Evolutionary conservation across 108 stramenopile species (phyloP).

Genomic region (Mediolabrus comicus): DNA sequence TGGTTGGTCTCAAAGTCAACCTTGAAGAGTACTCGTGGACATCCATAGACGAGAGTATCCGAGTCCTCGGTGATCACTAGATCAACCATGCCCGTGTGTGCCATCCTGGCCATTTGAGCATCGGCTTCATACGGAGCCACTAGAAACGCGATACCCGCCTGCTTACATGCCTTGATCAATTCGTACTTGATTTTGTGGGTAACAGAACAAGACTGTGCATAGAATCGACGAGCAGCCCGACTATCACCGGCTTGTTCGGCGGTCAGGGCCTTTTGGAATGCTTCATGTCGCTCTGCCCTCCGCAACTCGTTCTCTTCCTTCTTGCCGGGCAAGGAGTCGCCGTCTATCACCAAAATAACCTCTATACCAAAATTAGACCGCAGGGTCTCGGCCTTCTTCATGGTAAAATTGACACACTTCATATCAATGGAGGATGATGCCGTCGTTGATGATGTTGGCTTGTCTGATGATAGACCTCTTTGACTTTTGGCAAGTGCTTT

Average conservation of each 20-base stretch:
- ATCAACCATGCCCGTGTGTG: slow-evolving; percentile 60
- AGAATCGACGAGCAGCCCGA: slow-evolving; percentile 55
- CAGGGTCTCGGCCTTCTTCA: slow-evolving; percentile 53
- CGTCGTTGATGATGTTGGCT: not conserved
- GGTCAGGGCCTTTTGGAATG: slow-evolving; percentile 43
- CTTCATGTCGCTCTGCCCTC: slow-evolving; percentile 40
- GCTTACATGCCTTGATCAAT: slow-evolving; percentile 46
- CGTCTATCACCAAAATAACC: slow-evolving; percentile 82
- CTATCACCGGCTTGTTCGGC: slow-evolving; percentile 51
- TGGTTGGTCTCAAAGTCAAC: slow-evolving; percentile 56
- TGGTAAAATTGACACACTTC: slow-evolving; percentile 50
- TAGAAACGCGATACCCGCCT: slow-evolving; percentile 47
- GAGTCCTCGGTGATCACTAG: slow-evolving; percentile 85
- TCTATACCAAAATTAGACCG: slow-evolving; percentile 44
- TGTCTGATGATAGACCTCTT: not conserved
- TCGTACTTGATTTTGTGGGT: slow-evolving; percentile 57
- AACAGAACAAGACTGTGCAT: slow-evolving; percentile 53
- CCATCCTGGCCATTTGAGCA: slow-evolving; percentile 83
- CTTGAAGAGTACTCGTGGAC: slow-evolving; percentile 74
- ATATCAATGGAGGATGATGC: slow-evolving; percentile 12
- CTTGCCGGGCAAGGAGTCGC: slow-evolving; percentile 70
- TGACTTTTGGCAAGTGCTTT: slow-evolving; percentile 38
- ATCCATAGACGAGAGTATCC: slow-evolving; percentile 71
- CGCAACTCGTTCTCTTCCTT: slow-evolving; percentile 58
- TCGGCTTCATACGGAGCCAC: slow-evolving; percentile 91